Evolutionary conservation across 208 protist species (phyloP).

Genomic region (Vickermania spadyakhi): DNA sequence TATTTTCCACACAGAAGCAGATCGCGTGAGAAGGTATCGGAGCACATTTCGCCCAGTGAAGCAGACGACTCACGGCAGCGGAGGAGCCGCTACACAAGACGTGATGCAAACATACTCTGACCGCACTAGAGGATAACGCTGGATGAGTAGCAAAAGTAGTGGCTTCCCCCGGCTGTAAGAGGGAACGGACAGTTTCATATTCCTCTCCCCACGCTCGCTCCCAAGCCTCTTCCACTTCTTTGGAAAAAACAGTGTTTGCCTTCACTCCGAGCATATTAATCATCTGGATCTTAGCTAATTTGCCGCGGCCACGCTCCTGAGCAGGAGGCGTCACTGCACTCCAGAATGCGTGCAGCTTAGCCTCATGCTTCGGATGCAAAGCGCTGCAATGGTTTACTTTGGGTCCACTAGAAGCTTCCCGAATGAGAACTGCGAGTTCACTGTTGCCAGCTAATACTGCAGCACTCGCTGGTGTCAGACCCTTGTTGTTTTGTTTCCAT

Average conservation of each 20-base stretch:
- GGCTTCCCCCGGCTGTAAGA: not conserved
- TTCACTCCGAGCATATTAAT: not conserved
- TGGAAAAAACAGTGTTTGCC: not conserved
- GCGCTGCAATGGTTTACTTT: not conserved
- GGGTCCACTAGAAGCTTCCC: not conserved
- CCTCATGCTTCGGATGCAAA: not conserved
- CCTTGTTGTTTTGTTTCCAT: not conserved
- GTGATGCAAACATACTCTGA: not conserved
- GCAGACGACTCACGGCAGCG: not conserved
- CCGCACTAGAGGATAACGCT: not conserved
- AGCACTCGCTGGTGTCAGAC: not conserved
- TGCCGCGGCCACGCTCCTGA: not conserved
- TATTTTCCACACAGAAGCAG: not conserved
- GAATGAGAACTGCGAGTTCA: not conserved
- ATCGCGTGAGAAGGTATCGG: not conserved
- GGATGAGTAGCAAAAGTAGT: not conserved
- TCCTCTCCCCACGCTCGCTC: not conserved
- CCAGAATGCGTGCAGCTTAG: not conserved
- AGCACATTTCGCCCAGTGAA: not conserved
- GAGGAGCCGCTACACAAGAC: not conserved
- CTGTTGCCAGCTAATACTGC: not conserved
- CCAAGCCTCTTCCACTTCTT: not conserved
- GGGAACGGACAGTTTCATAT: not conserved
- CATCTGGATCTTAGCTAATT: not conserved
- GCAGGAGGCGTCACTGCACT: not conserved